Conservation (phyloP, 208 protist genomes). For the Trypanosoma boissoni region DNA sequence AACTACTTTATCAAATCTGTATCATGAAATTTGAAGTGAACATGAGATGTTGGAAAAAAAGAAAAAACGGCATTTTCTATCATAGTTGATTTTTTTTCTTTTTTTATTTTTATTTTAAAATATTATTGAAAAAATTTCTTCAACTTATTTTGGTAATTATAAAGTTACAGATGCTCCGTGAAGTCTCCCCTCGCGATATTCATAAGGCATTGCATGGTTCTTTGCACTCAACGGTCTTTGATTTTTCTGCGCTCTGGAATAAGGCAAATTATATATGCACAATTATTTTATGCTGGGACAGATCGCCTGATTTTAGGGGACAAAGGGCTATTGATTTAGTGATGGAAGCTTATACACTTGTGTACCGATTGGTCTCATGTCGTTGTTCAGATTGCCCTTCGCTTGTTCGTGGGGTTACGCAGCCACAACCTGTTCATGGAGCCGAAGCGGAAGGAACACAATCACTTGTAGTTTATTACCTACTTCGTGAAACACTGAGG, state of each 20-base stretch:
- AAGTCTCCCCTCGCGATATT: neutral
- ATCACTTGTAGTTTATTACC: constrained; percentile 78
- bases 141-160: too few relatives aligned
- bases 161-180: neutral
- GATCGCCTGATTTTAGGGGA: constrained; percentile 19
- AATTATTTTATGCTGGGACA: constrained; percentile 20
- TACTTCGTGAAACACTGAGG: constrained; percentile 70
- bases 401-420: constrained; percentile 46
- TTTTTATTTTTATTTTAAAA: too few relatives aligned
- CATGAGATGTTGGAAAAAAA: too few relatives aligned
- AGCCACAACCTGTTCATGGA: constrained; percentile 44
- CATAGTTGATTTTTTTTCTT: too few relatives aligned
- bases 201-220: neutral
- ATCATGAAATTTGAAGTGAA: too few relatives aligned
- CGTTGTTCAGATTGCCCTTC: constrained; percentile 60
- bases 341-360: constrained; percentile 22
- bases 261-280: constrained; percentile 15
- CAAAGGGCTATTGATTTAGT: constrained; percentile 15
- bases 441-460: constrained; percentile 65
- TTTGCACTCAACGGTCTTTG: constrained; percentile 17
- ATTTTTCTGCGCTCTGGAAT: constrained; percentile 21
- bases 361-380: constrained; percentile 28
- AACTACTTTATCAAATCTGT: too few relatives aligned
- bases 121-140: too few relatives aligned
- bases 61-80: too few relatives aligned